phyloP scores from a whole-genome alignment of 108 stramenopile species.

The Nitzschia palea region DNA sequence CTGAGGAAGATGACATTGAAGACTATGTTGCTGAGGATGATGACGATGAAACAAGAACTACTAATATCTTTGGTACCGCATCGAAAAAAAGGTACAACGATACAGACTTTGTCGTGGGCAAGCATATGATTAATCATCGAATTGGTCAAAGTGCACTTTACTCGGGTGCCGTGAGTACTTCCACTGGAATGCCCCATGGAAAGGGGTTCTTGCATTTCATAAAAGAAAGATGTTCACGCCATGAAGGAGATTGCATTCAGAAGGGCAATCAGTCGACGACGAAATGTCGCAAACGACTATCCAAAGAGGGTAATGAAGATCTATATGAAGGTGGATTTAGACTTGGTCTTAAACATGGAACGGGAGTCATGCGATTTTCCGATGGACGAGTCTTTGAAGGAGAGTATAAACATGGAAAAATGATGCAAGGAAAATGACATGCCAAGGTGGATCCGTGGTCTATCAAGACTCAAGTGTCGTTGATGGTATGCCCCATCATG shows the following conservation, averaged over 20 bases:
- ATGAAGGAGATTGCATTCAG: conserved; percentile 55
- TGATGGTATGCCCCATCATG: no score
- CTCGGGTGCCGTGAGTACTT: conserved; percentile 40
- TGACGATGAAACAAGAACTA: no score
- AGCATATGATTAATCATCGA: conserved; percentile 40
- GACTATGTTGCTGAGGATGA: no score
- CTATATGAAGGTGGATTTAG: conserved; percentile 54
- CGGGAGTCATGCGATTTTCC: conserved; percentile 47
- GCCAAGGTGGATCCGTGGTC: conserved; percentile 51
- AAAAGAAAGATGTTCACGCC: conserved; percentile 47
- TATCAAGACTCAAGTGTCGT: no score
- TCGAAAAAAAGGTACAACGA: conserved; percentile 29
- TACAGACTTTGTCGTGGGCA: conserved; percentile 29
- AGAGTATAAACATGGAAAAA: conserved; percentile 48
- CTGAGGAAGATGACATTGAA: no score
- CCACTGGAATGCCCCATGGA: conserved; percentile 52
- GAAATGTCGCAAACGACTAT: no score
- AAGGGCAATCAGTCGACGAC: conserved; percentile 50
- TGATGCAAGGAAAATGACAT: conserved; percentile 56
- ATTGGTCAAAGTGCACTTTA: conserved; percentile 52
- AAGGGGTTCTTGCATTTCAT: conserved; percentile 48
- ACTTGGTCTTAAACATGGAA: conserved; percentile 51
- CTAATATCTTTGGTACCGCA: no score
- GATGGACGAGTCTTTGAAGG: conserved; percentile 51
- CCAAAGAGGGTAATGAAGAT: conserved; percentile 46